Evolutionary conservation across 2,329 filamentous ascomycete genomes (phyloP), one percentile per base, ranked within the genome.

Genomic region (Aspergillus felis): DNA sequence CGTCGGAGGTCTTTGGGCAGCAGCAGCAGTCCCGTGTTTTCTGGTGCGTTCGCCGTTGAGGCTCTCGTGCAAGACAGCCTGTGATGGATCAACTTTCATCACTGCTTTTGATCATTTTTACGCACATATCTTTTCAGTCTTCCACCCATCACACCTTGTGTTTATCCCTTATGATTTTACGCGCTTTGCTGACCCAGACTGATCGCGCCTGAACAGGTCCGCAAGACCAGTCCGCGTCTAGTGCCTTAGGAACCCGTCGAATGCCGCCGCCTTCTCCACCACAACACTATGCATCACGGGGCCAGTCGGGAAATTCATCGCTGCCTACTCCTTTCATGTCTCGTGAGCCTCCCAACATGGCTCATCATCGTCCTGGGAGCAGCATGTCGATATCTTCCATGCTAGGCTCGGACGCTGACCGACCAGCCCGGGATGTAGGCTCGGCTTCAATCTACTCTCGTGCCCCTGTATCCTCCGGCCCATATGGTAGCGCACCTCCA

Each of bases 351-450:
- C 79, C 84, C 51, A 75, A 75, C 24, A 77, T 81, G 24, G 72
- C 78, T 56, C 78, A 83, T 57, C 78, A 83, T 69, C 80, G 86
- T 58, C 82, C 83, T 12, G 82, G 82, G 53, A 83, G 83, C 67
- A 86, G 84, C 74, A 89, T 90, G 87, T 88, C 87, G 50, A 89
- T 90, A 72, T 88, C 86, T n/a, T 87, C 87, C 48, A 84, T 90
- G 74, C 81, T 90, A 58, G 87, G 86, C 58, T 79, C 78, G 12
- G 80, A 82, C 64, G 66, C 79, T 50, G 74, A 81, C 51, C 76
- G 75, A 55, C 65, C 74, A 44, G 72, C 73, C 70, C 79, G 80
- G 72, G 78, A 78, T 67, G 73, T 71, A 66, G 73, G 69, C 61
- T 71, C 73, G 53, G 72, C 71, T 53, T 74, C 79, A 51, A 78